Evolutionary conservation across 139 green algal genomes (phyloP), one percentile per base, ranked within the genome.

Genomic region (Micromonas commoda): DNA sequence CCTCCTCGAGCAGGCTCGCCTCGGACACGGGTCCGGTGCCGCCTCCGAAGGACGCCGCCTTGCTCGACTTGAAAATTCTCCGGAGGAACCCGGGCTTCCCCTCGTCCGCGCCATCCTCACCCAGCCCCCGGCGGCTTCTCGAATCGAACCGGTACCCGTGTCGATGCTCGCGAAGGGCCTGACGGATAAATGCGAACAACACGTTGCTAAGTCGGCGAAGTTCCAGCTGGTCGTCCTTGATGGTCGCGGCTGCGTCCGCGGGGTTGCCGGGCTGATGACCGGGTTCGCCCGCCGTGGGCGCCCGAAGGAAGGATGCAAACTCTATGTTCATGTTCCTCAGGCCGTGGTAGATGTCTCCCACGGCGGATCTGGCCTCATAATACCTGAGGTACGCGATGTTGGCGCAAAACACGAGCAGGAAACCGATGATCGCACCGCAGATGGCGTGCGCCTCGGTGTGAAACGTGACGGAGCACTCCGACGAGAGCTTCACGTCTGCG

Each of bases 401-500:
- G 23, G 32, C 28, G n/a, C 76, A 51, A 53, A 81, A 81, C 28
- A 75, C 37, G 13, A 81, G 64, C 5, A 73, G 57, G 39, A 81
- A 81, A 28, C 76, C 76, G 29, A 81, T 76, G 31, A 76, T 54
- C 3, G 38, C 39, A 52, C 65, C 76, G 2, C 23, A 26, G 6
- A 81, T 66, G 5, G 29, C 20, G 64, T 81, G 76, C 21, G 76
- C 76, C 1, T 37, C 37, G 0, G 24, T 38, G 33, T 51, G 13
- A 37, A 81, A 75, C 16, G 38, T 34, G 32, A 70, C 35, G 4
- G 29, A 26, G 37, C 76, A 81, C 23, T 81, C 32, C 1, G 26
- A 32, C 0, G 33, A 13, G 3, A 31, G 9, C 38, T 37, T 39
- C 3, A 81, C 76, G 3, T 68, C 34, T 2, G 68, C 34, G 1